Evolutionary conservation across 2,329 filamentous ascomycete species (phyloP).

Genomic region (Epichloe coenophiala): DNA sequence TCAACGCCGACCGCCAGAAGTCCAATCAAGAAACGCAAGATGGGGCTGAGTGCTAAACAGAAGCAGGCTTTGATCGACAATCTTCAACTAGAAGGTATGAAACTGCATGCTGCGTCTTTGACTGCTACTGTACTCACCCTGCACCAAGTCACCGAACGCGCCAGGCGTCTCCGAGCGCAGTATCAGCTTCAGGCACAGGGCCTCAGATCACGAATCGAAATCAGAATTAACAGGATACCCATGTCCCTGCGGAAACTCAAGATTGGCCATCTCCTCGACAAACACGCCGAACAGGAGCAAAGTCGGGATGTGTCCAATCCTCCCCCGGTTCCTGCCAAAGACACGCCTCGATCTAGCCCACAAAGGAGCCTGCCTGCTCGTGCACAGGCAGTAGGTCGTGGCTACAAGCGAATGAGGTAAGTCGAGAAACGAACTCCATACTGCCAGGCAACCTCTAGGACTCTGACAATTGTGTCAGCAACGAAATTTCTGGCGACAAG

Average conservation of each 20-base stretch:
- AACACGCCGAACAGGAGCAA: slow-evolving; percentile 32
- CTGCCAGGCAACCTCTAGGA: not conserved
- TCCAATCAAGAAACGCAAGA: slow-evolving; percentile 47
- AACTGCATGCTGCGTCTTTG: not conserved
- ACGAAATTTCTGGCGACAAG: slow-evolving; percentile 57
- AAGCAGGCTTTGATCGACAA: slow-evolving; percentile 86
- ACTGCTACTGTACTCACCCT: not conserved
- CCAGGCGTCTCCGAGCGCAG: slow-evolving; percentile 74
- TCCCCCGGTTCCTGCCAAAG: slow-evolving; percentile 40
- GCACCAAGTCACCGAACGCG: slow-evolving; percentile 65
- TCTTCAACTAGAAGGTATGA: slow-evolving; percentile 71
- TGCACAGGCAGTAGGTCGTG: slow-evolving; percentile 12
- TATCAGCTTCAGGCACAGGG: slow-evolving; percentile 81
- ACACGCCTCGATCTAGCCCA: slow-evolving; percentile 24
- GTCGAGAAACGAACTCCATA: slow-evolving; percentile 8
- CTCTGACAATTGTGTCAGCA: slow-evolving; percentile 29
- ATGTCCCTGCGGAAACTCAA: slow-evolving; percentile 62
- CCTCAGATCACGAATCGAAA: slow-evolving; percentile 73
- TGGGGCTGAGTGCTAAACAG: slow-evolving; percentile 53
- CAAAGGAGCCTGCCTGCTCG: slow-evolving; percentile 18
- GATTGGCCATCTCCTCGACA: slow-evolving; percentile 63
- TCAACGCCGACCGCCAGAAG: slow-evolving; percentile 34
- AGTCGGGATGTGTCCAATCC: slow-evolving; percentile 23
- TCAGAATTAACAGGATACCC: slow-evolving; percentile 87
- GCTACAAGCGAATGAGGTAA: slow-evolving; percentile 40